Percentiles rank a stretch among this genome's conserved stretches.
Conservation (phyloP, 495 filamentous ascomycete genomes). For the Talaromyces proteolyticus region DNA sequence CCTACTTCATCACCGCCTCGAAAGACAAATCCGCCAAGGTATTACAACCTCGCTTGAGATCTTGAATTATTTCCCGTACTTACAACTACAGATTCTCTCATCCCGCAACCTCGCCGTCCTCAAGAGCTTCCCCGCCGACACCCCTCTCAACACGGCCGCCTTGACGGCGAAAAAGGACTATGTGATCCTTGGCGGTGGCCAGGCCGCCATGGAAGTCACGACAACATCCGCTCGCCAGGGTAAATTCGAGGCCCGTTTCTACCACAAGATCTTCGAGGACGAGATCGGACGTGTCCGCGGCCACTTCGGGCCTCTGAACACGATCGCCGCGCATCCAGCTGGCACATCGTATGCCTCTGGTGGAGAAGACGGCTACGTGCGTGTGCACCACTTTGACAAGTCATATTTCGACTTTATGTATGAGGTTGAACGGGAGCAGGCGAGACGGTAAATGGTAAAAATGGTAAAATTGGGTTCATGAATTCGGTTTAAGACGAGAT, state of each 20-base stretch:
- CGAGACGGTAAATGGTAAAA: slow-evolving; percentile 34
- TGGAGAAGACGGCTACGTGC: slow-evolving; percentile 97
- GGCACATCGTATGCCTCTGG: slow-evolving; percentile 90
- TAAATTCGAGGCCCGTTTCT: slow-evolving; percentile 98
- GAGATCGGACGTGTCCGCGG: slow-evolving; percentile 95
- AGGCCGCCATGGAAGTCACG: slow-evolving; percentile 99
- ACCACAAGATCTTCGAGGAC: slow-evolving; percentile 98
- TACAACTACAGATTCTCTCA: slow-evolving; percentile 59
- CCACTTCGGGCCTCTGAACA: slow-evolving; percentile 93
- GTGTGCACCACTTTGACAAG: slow-evolving; percentile 98
- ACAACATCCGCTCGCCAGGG: slow-evolving; percentile 88
- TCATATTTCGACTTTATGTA: slow-evolving; percentile 97
- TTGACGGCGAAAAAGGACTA: slow-evolving; percentile 95
- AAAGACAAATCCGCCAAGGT: slow-evolving; percentile 98
- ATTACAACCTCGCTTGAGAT: slow-evolving; percentile 3
- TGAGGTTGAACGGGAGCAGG: slow-evolving; percentile 81
- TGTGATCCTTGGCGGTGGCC: slow-evolving; percentile 93
- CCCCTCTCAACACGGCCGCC: slow-evolving; percentile 90
- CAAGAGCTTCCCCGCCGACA: slow-evolving; percentile 88
- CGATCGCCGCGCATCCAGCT: slow-evolving; percentile 80
- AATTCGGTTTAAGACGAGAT: slow-evolving; percentile 43
- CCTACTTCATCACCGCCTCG: slow-evolving; percentile 94
- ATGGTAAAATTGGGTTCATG: slow-evolving; percentile 11
- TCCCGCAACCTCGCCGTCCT: slow-evolving; percentile 79
- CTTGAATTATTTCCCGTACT: slow-evolving; percentile 2